Conservation (phyloP, 1,139 yeast genomes). For the Groenewaldozyma auringiensis region DNA sequence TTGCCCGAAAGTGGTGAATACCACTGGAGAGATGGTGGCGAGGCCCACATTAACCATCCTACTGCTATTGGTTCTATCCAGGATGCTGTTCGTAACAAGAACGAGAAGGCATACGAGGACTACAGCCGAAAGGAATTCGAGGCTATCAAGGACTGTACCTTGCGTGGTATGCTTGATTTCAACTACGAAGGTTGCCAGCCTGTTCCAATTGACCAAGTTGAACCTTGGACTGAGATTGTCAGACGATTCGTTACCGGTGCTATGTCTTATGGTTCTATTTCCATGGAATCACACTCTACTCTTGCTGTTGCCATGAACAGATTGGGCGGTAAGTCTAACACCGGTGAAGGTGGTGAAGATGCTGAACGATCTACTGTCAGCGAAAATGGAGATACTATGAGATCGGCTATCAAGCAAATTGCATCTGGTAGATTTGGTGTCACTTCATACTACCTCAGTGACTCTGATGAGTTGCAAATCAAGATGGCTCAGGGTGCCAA, state of each 20-base stretch:
- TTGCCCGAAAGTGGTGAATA: slow-evolving; percentile 96
- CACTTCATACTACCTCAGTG: slow-evolving; percentile 86
- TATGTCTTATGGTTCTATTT: slow-evolving; percentile 97
- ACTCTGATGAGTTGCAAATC: slow-evolving; percentile 95
- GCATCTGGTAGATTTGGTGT: slow-evolving; percentile 99
- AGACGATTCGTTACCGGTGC: slow-evolving; percentile 98
- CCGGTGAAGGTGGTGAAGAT: slow-evolving; percentile 99
- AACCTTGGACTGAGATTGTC: slow-evolving; percentile 99
- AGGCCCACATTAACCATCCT: slow-evolving; percentile 89
- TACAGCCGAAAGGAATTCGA: slow-evolving; percentile 87
- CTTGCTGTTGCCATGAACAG: slow-evolving; percentile 98
- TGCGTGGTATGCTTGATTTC: slow-evolving; percentile 88
- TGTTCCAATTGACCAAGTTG: slow-evolving; percentile 95
- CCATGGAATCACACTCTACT: slow-evolving; percentile 97
- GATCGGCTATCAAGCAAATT: slow-evolving; percentile 95
- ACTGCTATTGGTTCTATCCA: slow-evolving; percentile 91
- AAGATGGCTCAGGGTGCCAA: slow-evolving; percentile 99
- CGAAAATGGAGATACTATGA: slow-evolving; percentile 92
- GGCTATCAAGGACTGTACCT: slow-evolving; percentile 85
- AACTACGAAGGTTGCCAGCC: slow-evolving; percentile 64
- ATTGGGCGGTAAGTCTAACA: slow-evolving; percentile 93
- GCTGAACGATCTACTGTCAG: slow-evolving; percentile 72
- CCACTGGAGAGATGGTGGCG: slow-evolving; percentile 99
- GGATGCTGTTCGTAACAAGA: slow-evolving; percentile 95
- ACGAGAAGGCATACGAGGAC: slow-evolving; percentile 84